Percentiles rank a stretch among this genome's conserved stretches.
Conservation (phyloP, 1,284 basidiomycete species). For the Phenoliferia sp. region DNA sequence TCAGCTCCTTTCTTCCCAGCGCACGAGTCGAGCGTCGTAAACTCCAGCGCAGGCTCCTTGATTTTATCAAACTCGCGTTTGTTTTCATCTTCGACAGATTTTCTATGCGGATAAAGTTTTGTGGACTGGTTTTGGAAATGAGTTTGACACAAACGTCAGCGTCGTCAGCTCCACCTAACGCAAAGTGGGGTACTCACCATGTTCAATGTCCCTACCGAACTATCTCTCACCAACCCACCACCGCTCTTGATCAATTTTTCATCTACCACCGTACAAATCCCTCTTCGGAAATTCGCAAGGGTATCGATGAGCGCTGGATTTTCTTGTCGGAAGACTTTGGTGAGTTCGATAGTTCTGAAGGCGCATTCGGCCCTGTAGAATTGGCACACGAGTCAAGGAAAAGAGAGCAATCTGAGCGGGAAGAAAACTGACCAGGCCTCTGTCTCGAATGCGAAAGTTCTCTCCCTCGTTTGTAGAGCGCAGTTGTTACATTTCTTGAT, state of each 20-base stretch:
- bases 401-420: not conserved
- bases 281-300: slow-evolving; percentile 31
- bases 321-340: slow-evolving; percentile 34
- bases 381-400: not conserved
- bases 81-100: slow-evolving; percentile 28
- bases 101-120: slow-evolving; percentile 26
- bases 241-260: slow-evolving; percentile 16
- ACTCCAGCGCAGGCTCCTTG: slow-evolving; percentile 10
- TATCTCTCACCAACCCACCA: slow-evolving; percentile 19
- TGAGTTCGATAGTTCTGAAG: slow-evolving; percentile 29
- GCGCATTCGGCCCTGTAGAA: slow-evolving; percentile 22
- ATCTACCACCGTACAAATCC: slow-evolving; percentile 24
- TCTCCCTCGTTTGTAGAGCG: slow-evolving; percentile 9
- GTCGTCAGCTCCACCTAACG: not conserved
- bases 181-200: too few species aligned
- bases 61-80: slow-evolving; percentile 23
- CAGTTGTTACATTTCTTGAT: slow-evolving; percentile 1
- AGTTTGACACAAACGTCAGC: too few species aligned
- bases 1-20: slow-evolving; percentile 1
- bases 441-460: slow-evolving; percentile 26
- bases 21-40: slow-evolving; percentile 23
- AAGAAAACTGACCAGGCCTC: slow-evolving; percentile 21
- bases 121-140: slow-evolving; percentile 22
- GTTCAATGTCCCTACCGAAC: too few species aligned
- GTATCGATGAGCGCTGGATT: slow-evolving; percentile 28